Percentiles rank a stretch among this genome's conserved stretches.
Evolutionary conservation across 1,284 basidiomycete species (phyloP).

Genomic region (Termitomyces sp.): DNA sequence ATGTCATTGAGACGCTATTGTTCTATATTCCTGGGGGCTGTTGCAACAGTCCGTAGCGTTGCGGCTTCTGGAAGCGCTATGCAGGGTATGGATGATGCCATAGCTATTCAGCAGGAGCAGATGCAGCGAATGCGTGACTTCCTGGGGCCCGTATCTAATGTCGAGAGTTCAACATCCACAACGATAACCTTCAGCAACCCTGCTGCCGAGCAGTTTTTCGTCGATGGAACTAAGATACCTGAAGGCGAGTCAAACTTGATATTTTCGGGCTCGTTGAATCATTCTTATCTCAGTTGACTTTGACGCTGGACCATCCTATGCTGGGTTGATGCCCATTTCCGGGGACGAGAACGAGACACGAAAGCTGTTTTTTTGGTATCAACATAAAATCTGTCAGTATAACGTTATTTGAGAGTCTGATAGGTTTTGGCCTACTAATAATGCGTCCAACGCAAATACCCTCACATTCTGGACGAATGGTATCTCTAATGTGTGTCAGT

Average conservation of each 20-base stretch:
- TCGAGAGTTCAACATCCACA: conserved; percentile 32
- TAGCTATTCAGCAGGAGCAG: conserved; percentile 46
- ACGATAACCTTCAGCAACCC: conserved; percentile 61
- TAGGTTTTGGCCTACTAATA: conserved; percentile 42
- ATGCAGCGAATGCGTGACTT: conserved; percentile 38
- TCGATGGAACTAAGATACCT: conserved; percentile 59
- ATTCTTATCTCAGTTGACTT: conserved; percentile 35
- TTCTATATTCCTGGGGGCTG: conserved; percentile 9
- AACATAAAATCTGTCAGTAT: not conserved
- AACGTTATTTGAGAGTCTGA: not conserved
- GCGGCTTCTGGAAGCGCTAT: conserved; percentile 26
- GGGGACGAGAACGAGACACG: conserved; percentile 50
- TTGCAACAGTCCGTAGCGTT: conserved; percentile 13
- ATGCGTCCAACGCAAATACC: conserved; percentile 40
- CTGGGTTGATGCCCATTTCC: conserved; percentile 64
- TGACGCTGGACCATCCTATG: conserved; percentile 68
- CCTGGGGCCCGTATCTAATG: conserved; percentile 28
- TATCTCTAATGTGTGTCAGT: conserved; percentile 15
- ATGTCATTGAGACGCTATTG: conserved; percentile 11
- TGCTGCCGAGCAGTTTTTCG: conserved; percentile 56
- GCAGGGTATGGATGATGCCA: conserved; percentile 39
- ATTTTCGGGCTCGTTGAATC: not conserved
- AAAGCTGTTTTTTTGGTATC: conserved; percentile 75
- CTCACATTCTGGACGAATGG: conserved; percentile 49
- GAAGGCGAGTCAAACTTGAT: conserved; percentile 34